phyloP scores from a whole-genome alignment of 2,329 filamentous ascomycete genomes.

The Microdochium nivale region DNA sequence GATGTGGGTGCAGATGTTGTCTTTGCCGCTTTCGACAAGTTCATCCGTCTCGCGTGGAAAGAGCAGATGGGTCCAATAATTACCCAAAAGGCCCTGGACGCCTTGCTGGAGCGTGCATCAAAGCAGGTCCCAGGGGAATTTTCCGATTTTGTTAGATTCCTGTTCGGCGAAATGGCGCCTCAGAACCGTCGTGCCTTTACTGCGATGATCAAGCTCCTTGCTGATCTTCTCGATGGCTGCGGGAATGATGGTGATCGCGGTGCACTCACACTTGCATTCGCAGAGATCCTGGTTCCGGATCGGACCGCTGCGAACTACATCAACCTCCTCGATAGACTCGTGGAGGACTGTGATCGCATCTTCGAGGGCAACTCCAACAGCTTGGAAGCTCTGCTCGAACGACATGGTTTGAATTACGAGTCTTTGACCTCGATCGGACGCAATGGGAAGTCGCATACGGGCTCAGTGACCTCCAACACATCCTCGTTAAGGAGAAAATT shows the following conservation, averaged over 20 bases:
- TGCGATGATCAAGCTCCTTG: conserved; percentile 74
- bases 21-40: conserved; percentile 90
- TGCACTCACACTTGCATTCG: conserved; percentile 79
- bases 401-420: conserved; percentile 32
- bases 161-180: conserved; percentile 59
- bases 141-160: conserved; percentile 56
- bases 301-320: conserved; percentile 76
- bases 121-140: conserved; percentile 66
- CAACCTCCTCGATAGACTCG: conserved; percentile 77
- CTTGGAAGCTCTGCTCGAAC: not conserved
- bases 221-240: conserved; percentile 81
- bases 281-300: conserved; percentile 73
- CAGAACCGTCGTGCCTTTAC: conserved; percentile 72
- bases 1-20: conserved; percentile 77
- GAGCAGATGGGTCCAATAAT: conserved; percentile 83
- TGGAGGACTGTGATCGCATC: conserved; percentile 83
- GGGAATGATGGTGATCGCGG: conserved; percentile 87
- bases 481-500: conserved; percentile 81
- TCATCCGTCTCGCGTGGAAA: conserved; percentile 78
- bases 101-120: conserved; percentile 61
- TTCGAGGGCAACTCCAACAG: conserved; percentile 52
- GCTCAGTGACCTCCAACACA: conserved; percentile 75
- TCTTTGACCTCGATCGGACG: conserved; percentile 51
- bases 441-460: conserved; percentile 53
- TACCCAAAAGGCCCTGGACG: conserved; percentile 59